A percentile compares a stretch with the other conserved stretches of the same genome.
Conservation (phyloP, 139 green algal genomes). For the Closterium sp. region DNA sequence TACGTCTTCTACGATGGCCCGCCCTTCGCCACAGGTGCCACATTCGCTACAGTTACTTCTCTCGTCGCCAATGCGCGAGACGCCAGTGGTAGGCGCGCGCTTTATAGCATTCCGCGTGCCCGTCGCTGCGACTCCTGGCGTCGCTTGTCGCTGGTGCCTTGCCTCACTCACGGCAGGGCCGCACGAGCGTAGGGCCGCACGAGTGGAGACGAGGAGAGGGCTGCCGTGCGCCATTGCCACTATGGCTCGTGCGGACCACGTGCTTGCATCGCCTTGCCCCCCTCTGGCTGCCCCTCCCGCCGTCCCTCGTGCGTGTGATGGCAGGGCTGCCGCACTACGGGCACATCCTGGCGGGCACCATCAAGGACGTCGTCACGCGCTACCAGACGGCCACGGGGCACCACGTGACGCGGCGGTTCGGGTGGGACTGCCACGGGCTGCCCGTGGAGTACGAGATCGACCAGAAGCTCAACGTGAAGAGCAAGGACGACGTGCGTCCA, state of each 20-base stretch:
- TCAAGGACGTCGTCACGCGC: constrained; percentile 97
- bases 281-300: neutral
- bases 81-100: no score
- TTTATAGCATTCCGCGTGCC: no score
- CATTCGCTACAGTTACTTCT: neutral
- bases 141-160: no score
- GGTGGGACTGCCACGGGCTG: constrained; percentile 97
- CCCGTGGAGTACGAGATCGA: constrained; percentile 99
- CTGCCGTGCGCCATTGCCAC: no score
- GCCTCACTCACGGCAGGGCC: no score
- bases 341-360: constrained; percentile 95
- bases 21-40: constrained; percentile 88
- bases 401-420: constrained; percentile 75
- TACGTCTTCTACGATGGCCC: constrained; percentile 99
- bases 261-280: neutral
- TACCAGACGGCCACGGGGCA: constrained; percentile 84
- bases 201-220: no score
- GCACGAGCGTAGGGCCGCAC: no score
- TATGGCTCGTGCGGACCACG: no score
- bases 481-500: constrained; percentile 16
- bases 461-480: constrained; percentile 80
- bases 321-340: constrained; percentile 93
- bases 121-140: no score
- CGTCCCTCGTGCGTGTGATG: neutral
- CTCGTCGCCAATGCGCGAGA: no score